Percentiles rank a stretch among this genome's conserved stretches.
Evolutionary conservation across 2,329 filamentous ascomycete genomes (phyloP).

Genomic region (Eurotiales sp.): DNA sequence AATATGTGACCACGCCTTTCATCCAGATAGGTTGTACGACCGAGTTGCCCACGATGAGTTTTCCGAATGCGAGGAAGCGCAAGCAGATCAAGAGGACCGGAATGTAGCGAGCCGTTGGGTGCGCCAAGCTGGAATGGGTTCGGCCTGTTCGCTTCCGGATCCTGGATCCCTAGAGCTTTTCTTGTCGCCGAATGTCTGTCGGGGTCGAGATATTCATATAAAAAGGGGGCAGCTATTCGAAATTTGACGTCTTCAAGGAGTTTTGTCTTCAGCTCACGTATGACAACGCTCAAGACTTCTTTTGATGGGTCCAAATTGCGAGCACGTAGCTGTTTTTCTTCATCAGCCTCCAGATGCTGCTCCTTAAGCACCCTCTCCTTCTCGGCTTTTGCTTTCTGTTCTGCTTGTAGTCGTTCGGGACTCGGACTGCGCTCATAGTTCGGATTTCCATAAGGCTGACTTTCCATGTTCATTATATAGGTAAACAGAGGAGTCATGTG

Average conservation of each 20-base stretch:
- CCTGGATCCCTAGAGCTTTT: slow-evolving; percentile 71
- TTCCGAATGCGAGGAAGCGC: slow-evolving; percentile 74
- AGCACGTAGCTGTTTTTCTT: slow-evolving; percentile 83
- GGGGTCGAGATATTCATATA: slow-evolving; percentile 80
- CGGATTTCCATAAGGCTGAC: slow-evolving; percentile 65
- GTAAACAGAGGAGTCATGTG: slow-evolving; percentile 85
- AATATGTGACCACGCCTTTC: slow-evolving; percentile 58
- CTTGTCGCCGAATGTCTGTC: slow-evolving; percentile 75
- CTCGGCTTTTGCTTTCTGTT: slow-evolving; percentile 60
- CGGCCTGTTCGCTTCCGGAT: slow-evolving; percentile 59
- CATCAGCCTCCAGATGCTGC: slow-evolving; percentile 76
- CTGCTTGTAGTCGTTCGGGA: slow-evolving; percentile 41
- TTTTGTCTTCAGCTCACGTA: slow-evolving; percentile 78
- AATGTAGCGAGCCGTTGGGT: slow-evolving; percentile 42
- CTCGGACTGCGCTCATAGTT: slow-evolving; percentile 54
- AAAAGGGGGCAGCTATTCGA: slow-evolving; percentile 74
- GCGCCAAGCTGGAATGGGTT: slow-evolving; percentile 53
- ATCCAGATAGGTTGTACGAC: slow-evolving; percentile 63
- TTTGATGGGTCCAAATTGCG: slow-evolving; percentile 85
- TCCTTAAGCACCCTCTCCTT: slow-evolving; percentile 65
- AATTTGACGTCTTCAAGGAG: slow-evolving; percentile 84
- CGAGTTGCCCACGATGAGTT: slow-evolving; percentile 53
- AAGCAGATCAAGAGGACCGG: slow-evolving; percentile 53
- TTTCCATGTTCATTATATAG: slow-evolving; percentile 88
- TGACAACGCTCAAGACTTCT: slow-evolving; percentile 75